Conservation (phyloP, 768 basidiomycete species). For the Butyriboletus loyo region DNA sequence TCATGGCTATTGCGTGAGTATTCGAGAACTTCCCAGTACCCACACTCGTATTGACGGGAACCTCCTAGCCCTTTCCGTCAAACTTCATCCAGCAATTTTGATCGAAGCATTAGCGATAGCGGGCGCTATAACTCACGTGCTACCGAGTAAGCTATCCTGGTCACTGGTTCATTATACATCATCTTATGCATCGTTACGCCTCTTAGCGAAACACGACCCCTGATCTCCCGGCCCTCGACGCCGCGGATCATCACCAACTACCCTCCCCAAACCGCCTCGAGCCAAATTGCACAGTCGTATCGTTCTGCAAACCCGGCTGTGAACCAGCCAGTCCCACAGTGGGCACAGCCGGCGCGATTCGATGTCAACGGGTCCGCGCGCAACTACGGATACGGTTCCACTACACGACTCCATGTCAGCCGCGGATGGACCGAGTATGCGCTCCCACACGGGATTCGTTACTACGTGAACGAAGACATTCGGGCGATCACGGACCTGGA, state of each 20-base stretch:
- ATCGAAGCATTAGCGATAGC: slow-evolving; percentile 14
- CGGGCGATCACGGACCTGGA: slow-evolving; percentile 71
- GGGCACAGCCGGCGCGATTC: slow-evolving; percentile 24
- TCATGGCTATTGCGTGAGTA: slow-evolving; percentile 26
- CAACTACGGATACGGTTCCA: slow-evolving; percentile 26
- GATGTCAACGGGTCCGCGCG: slow-evolving; percentile 31
- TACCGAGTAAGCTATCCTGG: slow-evolving; percentile 25
- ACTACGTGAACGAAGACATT: slow-evolving; percentile 64
- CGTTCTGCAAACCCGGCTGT: slow-evolving; percentile 17
- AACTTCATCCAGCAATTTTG: slow-evolving; percentile 16
- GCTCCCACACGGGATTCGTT: slow-evolving; percentile 69
- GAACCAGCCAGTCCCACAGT: slow-evolving; percentile 28
- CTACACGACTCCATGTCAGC: slow-evolving; percentile 17
- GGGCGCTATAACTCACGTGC: slow-evolving; percentile 8
- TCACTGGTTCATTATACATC: too few species aligned
- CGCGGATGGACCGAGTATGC: slow-evolving; percentile 75
- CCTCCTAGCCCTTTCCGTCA: slow-evolving; percentile 15
- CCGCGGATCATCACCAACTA: slow-evolving; percentile 27
- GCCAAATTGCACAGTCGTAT: slow-evolving; percentile 25
- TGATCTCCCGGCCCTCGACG: slow-evolving; percentile 40
- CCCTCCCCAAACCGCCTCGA: slow-evolving; percentile 16
- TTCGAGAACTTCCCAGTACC: background rate
- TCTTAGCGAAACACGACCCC: slow-evolving; percentile 51
- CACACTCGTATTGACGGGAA: background rate
- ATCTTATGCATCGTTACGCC: background rate